These are phyloP conservation scores for Rhizopogon sp. DNA, from an alignment of 768 basidiomycete genomes.

Conservation along the genomic window DNA sequence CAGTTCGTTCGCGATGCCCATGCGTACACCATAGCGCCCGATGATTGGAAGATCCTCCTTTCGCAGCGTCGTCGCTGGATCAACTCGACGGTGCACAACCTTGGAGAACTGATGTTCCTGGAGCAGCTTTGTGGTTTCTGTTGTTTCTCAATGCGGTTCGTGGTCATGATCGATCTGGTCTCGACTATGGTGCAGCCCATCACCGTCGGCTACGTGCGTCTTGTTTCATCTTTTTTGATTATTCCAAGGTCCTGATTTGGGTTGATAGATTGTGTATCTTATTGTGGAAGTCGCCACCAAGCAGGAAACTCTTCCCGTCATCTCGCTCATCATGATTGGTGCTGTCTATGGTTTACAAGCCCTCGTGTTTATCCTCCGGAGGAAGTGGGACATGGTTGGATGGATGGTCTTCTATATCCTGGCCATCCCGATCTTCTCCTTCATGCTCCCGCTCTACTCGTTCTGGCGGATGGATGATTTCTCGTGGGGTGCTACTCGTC, in stretches of 20 bases:
- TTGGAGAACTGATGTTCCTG: slow-evolving; percentile 88
- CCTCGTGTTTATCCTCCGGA: slow-evolving; percentile 83
- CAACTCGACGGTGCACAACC: slow-evolving; percentile 97
- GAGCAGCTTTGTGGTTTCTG: slow-evolving; percentile 95
- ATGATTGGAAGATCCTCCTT: slow-evolving; percentile 89
- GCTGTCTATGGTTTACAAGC: slow-evolving; percentile 95
- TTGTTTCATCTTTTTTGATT: background rate
- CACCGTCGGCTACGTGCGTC: slow-evolving; percentile 82
- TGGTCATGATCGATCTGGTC: slow-evolving; percentile 94
- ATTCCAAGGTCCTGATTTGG: background rate
- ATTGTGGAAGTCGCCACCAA: slow-evolving; percentile 72
- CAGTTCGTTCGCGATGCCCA: slow-evolving; percentile 94
- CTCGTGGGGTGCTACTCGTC: slow-evolving; percentile 90
- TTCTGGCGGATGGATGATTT: slow-evolving; percentile 99
- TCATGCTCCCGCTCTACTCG: slow-evolving; percentile 89
- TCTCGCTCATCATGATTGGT: slow-evolving; percentile 89
- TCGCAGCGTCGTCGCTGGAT: slow-evolving; percentile 99
- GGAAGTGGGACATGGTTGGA: slow-evolving; percentile 98
- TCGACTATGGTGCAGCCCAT: slow-evolving; percentile 84
- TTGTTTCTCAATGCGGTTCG: slow-evolving; percentile 98
- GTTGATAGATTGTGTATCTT: slow-evolving; percentile 74
- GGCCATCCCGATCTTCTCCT: slow-evolving; percentile 90
- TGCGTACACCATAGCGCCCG: slow-evolving; percentile 92
- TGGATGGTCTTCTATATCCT: slow-evolving; percentile 97
- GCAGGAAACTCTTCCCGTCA: slow-evolving; percentile 63